These are phyloP conservation scores for Nicotiana noctiflora DNA, from an alignment of 257 asterid species.

Conservation along the genomic window DNA sequence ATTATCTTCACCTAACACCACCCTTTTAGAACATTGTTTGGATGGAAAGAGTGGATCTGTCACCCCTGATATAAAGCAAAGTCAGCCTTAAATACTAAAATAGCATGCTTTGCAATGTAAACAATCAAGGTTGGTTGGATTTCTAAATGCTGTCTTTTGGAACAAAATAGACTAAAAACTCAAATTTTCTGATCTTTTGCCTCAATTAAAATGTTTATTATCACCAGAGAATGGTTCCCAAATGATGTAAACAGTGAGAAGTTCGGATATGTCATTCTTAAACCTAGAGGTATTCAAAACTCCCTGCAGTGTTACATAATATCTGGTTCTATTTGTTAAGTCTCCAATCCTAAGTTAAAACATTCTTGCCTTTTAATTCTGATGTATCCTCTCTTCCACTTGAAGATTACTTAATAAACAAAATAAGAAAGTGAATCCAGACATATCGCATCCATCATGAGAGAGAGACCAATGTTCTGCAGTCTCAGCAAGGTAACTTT, in stretches of 20 bases:
- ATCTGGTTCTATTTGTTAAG: neutral
- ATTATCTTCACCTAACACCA: neutral
- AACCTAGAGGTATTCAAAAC: slow-evolving; percentile 1
- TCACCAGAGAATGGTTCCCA: neutral
- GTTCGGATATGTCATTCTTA: neutral
- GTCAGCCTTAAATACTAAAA: neutral
- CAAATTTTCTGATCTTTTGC: neutral
- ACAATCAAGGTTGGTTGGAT: neutral
- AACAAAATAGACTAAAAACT: neutral
- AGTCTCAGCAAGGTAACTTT: neutral
- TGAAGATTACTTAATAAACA: neutral
- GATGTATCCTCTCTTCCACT: neutral
- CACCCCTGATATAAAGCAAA: neutral
- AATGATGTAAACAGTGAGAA: neutral
- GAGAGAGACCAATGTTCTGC: neutral
- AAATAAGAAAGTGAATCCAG: neutral
- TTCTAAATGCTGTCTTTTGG: neutral
- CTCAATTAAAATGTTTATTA: neutral
- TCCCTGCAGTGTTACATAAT: neutral
- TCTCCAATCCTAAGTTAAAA: neutral
- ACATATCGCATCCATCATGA: neutral
- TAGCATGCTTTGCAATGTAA: neutral
- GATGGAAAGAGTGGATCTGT: neutral
- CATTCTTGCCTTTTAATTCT: neutral
- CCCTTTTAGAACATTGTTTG: neutral